Evolutionary conservation across 2,329 filamentous ascomycete species (phyloP).

Genomic region (Xylariaceae sp.): DNA sequence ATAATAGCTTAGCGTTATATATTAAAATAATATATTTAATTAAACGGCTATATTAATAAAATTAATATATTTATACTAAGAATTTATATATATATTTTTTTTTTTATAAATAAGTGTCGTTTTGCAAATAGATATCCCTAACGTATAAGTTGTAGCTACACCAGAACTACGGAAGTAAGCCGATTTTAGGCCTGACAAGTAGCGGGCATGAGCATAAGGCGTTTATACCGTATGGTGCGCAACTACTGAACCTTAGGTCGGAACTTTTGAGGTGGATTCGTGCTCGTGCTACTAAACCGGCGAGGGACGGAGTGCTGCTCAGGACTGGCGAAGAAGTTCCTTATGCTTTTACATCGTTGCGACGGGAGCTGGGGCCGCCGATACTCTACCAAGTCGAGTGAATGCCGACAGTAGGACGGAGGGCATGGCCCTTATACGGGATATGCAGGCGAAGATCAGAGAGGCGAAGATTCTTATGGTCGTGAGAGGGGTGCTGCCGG

Average conservation of each 20-base stretch:
- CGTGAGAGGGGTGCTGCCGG: slow-evolving; percentile 60
- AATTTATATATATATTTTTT: no score
- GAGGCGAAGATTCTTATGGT: slow-evolving; percentile 43
- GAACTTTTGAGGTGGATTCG: slow-evolving; percentile 34
- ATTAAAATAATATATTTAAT: no score
- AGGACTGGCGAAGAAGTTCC: slow-evolving; percentile 40
- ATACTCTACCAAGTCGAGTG: slow-evolving; percentile 44
- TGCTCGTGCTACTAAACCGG: slow-evolving; percentile 39
- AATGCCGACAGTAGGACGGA: slow-evolving; percentile 38
- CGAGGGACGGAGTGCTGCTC: slow-evolving; percentile 36
- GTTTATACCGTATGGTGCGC: slow-evolving; percentile 55
- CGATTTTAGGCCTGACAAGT: no score
- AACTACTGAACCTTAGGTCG: slow-evolving; percentile 27
- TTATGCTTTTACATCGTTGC: slow-evolving; percentile 56
- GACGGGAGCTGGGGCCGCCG: slow-evolving; percentile 47
- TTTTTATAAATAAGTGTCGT: no score
- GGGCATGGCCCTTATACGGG: slow-evolving; percentile 40
- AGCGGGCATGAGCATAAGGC: slow-evolving; percentile 54
- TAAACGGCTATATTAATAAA: no score
- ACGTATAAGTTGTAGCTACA: no score
- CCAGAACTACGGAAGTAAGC: no score
- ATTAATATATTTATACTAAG: no score
- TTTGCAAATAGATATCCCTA: no score
- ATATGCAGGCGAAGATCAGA: slow-evolving; percentile 44
- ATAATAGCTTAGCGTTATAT: no score